A percentile compares a stretch with the other conserved stretches of the same genome.
Conservation (phyloP, 225 moss, liverwort and hornwort genomes). For the Neckera pumila region DNA sequence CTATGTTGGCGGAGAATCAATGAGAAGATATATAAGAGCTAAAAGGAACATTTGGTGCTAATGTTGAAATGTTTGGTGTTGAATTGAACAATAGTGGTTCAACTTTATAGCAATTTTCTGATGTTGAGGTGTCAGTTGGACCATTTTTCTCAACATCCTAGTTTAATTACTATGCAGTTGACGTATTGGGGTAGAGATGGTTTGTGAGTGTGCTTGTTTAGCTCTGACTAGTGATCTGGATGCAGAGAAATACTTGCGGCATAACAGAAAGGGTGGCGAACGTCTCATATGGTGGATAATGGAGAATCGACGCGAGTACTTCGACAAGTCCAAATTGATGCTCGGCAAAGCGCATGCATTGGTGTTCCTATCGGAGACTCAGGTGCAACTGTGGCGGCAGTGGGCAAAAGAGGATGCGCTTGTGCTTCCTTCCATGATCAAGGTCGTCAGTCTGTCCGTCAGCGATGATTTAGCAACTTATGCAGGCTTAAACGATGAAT, state of each 20-base stretch:
- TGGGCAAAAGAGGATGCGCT: slow-evolving; percentile 43
- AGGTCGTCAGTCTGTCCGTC: slow-evolving; percentile 45
- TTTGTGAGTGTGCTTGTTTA: not conserved
- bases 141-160: not conserved
- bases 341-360: slow-evolving; percentile 39
- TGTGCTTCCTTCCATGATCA: slow-evolving; percentile 24
- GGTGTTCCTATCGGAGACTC: slow-evolving; percentile 47
- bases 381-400: slow-evolving; percentile 51
- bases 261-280: slow-evolving; percentile 32
- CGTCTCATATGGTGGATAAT: slow-evolving; percentile 74
- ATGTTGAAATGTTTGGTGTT: not conserved
- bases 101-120: not conserved
- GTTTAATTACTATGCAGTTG: not conserved
- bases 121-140: no score
- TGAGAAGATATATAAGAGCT: not conserved
- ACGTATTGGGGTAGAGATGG: not conserved
- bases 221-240: not conserved
- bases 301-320: slow-evolving; percentile 83
- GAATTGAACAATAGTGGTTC: not conserved
- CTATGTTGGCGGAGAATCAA: not conserved
- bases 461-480: slow-evolving; percentile 41
- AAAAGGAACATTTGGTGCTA: not conserved
- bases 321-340: slow-evolving; percentile 38
- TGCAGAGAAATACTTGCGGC: slow-evolving; percentile 47
- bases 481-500: slow-evolving; percentile 31